A percentile compares a stretch with the other conserved stretches of the same genome.
Conservation (phyloP, 306 rosid species). For the Delonix regia region DNA sequence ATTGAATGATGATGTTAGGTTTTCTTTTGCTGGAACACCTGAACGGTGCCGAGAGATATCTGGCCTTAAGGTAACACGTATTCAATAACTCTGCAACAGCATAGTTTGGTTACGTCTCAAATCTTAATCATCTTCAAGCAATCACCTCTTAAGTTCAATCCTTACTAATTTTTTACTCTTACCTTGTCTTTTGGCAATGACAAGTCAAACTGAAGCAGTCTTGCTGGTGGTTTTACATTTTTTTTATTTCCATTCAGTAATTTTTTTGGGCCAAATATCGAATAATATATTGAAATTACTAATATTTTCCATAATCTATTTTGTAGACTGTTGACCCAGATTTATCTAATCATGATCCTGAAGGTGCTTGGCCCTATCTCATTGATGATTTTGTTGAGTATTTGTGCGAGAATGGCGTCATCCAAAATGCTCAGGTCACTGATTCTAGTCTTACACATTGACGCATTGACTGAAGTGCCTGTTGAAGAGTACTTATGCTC, state of each 20-base stretch:
- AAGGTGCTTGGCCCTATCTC: slow-evolving; percentile 99
- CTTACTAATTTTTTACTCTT: neutral
- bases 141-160: no score
- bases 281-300: neutral
- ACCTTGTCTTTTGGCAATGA: neutral
- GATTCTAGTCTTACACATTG: slow-evolving; percentile 50
- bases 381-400: slow-evolving; percentile 93
- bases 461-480: slow-evolving; percentile 13
- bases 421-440: slow-evolving; percentile 45
- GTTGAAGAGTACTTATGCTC: neutral
- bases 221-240: no score
- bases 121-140: no score
- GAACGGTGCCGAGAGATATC: no score
- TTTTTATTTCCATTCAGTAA: no score
- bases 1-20: no score
- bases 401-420: slow-evolving; percentile 74
- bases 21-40: no score
- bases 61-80: no score
- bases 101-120: no score
- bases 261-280: no score
- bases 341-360: slow-evolving; percentile 81
- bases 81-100: no score
- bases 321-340: slow-evolving; percentile 68
- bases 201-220: neutral
- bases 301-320: slow-evolving; percentile 26